A percentile compares a stretch with the other conserved stretches of the same genome.
phyloP scores from a whole-genome alignment of 306 rosid genomes.

The Acacia crassicarpa region DNA sequence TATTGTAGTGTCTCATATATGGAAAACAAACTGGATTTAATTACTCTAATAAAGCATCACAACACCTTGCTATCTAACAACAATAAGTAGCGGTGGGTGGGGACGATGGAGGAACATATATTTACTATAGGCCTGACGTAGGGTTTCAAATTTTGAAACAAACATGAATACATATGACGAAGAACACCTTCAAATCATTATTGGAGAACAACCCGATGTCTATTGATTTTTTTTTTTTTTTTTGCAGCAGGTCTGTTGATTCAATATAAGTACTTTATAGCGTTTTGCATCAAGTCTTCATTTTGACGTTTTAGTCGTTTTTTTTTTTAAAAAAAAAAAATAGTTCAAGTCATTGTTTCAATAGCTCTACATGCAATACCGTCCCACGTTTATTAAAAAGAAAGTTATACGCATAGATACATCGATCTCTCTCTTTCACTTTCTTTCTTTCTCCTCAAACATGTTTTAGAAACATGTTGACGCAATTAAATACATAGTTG shows the following conservation, averaged over 20 bases:
- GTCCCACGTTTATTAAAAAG: neutral
- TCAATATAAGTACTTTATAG: too few relatives aligned
- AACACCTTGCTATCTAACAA: neutral
- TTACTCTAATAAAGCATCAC: neutral
- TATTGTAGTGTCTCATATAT: neutral
- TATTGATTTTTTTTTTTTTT: too few relatives aligned
- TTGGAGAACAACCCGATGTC: neutral
- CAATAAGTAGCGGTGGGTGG: neutral
- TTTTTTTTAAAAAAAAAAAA: too few relatives aligned
- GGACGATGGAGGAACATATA: neutral
- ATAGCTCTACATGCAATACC: neutral
- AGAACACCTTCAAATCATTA: neutral
- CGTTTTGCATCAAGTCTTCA: neutral
- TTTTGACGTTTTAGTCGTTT: neutral
- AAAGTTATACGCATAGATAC: too few relatives aligned
- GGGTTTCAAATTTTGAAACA: neutral
- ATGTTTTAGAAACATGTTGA: neutral
- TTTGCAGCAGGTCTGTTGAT: neutral
- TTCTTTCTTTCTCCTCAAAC: neutral
- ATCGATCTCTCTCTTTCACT: neutral
- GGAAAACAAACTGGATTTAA: neutral
- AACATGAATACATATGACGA: neutral
- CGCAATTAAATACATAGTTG: neutral
- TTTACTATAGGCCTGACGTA: neutral
- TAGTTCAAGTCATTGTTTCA: neutral